Evolutionary conservation across 495 filamentous ascomycete species (phyloP), one percentile per base, ranked within the genome.

Genomic region (Ascodesmis nigricans): DNA sequence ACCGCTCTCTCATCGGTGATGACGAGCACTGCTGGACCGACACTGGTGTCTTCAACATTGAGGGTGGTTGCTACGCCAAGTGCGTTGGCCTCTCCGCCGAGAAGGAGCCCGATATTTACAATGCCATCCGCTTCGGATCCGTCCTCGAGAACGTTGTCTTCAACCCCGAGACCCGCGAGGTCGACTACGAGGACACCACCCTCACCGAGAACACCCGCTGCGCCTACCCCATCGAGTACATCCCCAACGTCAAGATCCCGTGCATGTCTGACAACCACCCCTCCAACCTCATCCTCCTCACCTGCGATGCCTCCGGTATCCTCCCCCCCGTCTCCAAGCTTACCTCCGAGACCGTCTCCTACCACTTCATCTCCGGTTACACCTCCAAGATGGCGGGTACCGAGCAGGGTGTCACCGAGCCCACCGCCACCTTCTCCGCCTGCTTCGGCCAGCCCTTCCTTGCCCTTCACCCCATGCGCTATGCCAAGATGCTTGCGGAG

Each of bases 21-120:
- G 87, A 97, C 58, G 87, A 97, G 71, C 87, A 97, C 68, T 92
- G 83, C 73, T 97, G 87, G 87, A 82, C 75, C 47, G 87, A 97
- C 55, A 69, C 55, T 21, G 87, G 87, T 55, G 75, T 97, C 52
- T 97, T 97, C 73, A 97, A 97, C 69, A 95, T 97, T 42, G 87
- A 97, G 65, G 87, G 87, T 53, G 87, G 87, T 42, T 95, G 87
- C 69, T 97, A 97, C 61, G 87, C 87, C 59, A 97, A 97, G 69
- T 87, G 78, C 59, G 82, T 97, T 56, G 82, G 83, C 46, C 78
- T 97, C 26, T 93, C 87, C 8, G 83, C 75, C 29, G 90, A 95
- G 66, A 97, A 93, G 71, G 80, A 97, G 56, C 90, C 87, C 29
- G 87, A 97, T 67, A 97, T 97, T 57, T 92, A 75, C 65, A 70